Evolutionary conservation across 768 basidiomycete species (phyloP), one percentile per base, ranked within the genome.

Genomic region (Agaricus subrufescens): DNA sequence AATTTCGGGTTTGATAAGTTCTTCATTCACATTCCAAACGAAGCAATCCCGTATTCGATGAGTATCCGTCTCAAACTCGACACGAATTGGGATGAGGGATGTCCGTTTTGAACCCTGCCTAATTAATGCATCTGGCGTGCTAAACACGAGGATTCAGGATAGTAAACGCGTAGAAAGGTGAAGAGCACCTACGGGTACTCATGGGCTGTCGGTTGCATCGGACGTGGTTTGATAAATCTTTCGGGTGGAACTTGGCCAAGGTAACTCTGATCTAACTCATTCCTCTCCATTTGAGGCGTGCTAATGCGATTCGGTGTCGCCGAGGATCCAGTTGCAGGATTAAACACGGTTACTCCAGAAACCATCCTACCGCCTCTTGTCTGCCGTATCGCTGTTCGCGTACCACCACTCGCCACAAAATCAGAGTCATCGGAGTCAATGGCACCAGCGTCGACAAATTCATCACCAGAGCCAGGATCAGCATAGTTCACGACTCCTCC

Each of bases 11-110:
- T 85, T 87, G 62, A 96, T 86, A 59, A 91, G 72, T n/a, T 76
- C 73, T 72, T 98, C 96, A 66, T 92, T 84, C 46, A 94, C 70
- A 64, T 98, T 97, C 97, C 97, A 99, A 10, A 92, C 82, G 69
- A 99, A 98, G 65, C 88, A 89, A 66, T 99, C 97, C 42, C 95
- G 87, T 67, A 99, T 84, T 63, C 95, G 79, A 65, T 91, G 91
- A 0, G 89, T 89, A 10, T 93, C 91, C 10, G 89, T 93, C 67
- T 98, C 95, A 63, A 99, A 85, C 63, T 98, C 95, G 51, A 99
- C 90, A 46, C 92, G 91, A 56, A 99, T 92, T 3, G 97, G 97
- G 11, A 98, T 84, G 34, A 96, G 83, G 0, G 77, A 69, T 0
- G 76, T 66, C 43, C 71, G 69, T 55, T 70, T 73, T 50, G 75